Conservation (phyloP, 495 filamentous ascomycete genomes). For the Penicillium chermesinum region DNA sequence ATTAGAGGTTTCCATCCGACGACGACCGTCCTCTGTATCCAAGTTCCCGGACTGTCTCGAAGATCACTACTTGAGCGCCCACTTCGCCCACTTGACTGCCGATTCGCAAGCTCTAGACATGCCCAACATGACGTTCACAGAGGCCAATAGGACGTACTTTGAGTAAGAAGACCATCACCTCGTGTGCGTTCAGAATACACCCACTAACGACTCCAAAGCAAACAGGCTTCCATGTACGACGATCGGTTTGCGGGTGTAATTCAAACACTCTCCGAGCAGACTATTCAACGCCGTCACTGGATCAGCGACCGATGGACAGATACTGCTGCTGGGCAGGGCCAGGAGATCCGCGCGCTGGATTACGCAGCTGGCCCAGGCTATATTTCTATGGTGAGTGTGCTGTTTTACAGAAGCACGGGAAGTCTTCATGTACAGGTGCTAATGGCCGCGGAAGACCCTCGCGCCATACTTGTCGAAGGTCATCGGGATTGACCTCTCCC, state of each 20-base stretch:
- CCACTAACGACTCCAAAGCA: conserved; percentile 21
- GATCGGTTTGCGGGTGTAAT: conserved; percentile 34
- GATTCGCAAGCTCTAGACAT: background rate
- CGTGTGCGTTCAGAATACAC: background rate
- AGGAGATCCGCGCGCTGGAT: conserved; percentile 58
- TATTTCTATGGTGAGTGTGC: conserved; percentile 47
- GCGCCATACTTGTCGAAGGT: conserved; percentile 57
- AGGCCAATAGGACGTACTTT: conserved; percentile 50
- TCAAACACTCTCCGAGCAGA: conserved; percentile 30
- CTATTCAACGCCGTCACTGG: conserved; percentile 51
- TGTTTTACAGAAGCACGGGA: background rate
- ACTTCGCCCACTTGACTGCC: too few species aligned
- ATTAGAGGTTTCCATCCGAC: background rate
- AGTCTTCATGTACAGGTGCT: background rate
- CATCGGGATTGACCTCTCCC: conserved; percentile 61
- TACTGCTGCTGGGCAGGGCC: conserved; percentile 30
- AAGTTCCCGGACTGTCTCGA: too few species aligned
- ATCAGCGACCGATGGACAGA: conserved; percentile 56
- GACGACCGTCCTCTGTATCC: too few species aligned
- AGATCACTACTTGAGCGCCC: too few species aligned
- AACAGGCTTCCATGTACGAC: conserved; percentile 42
- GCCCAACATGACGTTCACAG: conserved; percentile 36
- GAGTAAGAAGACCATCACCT: conserved; percentile 33
- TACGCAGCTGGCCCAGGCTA: conserved; percentile 72
- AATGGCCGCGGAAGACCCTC: conserved; percentile 38